A percentile compares a stretch with the other conserved stretches of the same genome.
These are phyloP conservation scores for Zopfia rhizophila DNA, from an alignment of 2,329 filamentous ascomycete genomes.

Conservation along the genomic window DNA sequence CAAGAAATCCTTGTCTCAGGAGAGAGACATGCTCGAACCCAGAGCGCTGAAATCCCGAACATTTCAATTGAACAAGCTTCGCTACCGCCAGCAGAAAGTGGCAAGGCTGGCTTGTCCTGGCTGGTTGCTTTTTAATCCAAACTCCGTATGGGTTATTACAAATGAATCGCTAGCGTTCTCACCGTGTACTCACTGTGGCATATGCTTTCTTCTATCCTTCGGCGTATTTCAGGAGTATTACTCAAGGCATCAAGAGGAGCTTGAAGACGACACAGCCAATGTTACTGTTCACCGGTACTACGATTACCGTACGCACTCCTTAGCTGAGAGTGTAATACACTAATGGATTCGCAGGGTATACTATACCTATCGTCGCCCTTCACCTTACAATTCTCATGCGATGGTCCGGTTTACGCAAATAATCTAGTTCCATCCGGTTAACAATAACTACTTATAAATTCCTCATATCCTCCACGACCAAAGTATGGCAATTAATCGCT, in stretches of 20 bases:
- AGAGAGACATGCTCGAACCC: too few species aligned
- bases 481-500: constrained; percentile 47
- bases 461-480: constrained; percentile 46
- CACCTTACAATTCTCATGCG: constrained; percentile 45
- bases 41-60: too few species aligned
- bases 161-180: not conserved
- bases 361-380: constrained; percentile 57
- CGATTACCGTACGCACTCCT: constrained; percentile 25
- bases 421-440: constrained; percentile 44
- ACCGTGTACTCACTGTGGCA: constrained; percentile 12
- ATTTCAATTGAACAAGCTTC: constrained; percentile 27
- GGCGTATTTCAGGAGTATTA: constrained; percentile 38
- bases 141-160: constrained; percentile 32
- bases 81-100: constrained; percentile 29
- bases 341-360: constrained; percentile 48
- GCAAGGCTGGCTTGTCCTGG: constrained; percentile 35
- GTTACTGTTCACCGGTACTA: constrained; percentile 32
- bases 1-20: too few species aligned
- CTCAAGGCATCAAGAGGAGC: constrained; percentile 22
- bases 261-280: constrained; percentile 16
- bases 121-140: constrained; percentile 34
- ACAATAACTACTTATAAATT: constrained; percentile 47
- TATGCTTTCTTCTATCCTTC: constrained; percentile 32
- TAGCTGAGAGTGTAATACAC: constrained; percentile 1
- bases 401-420: constrained; percentile 43